Conservation (phyloP, 148 eudicot species). For the Salicornia ramosissima region DNA sequence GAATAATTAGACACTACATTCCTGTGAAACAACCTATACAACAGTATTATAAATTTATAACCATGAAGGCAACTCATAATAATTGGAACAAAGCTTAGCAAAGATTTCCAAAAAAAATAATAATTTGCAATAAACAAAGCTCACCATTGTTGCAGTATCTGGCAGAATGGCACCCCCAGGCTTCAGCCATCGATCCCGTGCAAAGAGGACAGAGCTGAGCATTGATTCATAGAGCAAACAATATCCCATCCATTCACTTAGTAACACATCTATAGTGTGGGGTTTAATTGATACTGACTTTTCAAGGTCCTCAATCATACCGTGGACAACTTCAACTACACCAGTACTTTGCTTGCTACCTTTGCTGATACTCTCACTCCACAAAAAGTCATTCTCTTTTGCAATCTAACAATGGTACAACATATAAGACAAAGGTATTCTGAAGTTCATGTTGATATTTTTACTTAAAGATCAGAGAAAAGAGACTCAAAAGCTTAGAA, state of each 20-base stretch:
- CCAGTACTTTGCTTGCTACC: slow-evolving; percentile 29
- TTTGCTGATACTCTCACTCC: slow-evolving; percentile 27
- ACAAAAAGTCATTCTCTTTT: slow-evolving; percentile 57
- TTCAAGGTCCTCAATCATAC: slow-evolving; percentile 92
- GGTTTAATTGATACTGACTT: slow-evolving; percentile 46
- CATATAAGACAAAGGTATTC: slow-evolving; percentile 9
- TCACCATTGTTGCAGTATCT: slow-evolving; percentile 88
- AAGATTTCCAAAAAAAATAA: neutral
- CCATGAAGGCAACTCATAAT: neutral
- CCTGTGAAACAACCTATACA: neutral
- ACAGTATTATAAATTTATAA: neutral
- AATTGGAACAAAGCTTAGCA: neutral
- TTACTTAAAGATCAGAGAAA: neutral
- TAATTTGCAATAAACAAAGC: slow-evolving; percentile 11
- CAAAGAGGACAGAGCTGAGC: slow-evolving; percentile 84
- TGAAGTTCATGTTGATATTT: slow-evolving; percentile 3
- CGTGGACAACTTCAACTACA: slow-evolving; percentile 64
- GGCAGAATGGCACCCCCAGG: slow-evolving; percentile 98
- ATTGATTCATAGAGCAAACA: slow-evolving; percentile 93
- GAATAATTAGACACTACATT: too few relatives aligned
- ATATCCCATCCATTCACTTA: slow-evolving; percentile 99
- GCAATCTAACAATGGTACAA: slow-evolving; percentile 56
- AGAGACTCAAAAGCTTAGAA: neutral
- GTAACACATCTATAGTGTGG: slow-evolving; percentile 72
- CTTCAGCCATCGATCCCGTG: slow-evolving; percentile 91